These are phyloP conservation scores for Cystofilobasidium capitatum DNA, from an alignment of 768 basidiomycete species.

Conservation along the genomic window DNA sequence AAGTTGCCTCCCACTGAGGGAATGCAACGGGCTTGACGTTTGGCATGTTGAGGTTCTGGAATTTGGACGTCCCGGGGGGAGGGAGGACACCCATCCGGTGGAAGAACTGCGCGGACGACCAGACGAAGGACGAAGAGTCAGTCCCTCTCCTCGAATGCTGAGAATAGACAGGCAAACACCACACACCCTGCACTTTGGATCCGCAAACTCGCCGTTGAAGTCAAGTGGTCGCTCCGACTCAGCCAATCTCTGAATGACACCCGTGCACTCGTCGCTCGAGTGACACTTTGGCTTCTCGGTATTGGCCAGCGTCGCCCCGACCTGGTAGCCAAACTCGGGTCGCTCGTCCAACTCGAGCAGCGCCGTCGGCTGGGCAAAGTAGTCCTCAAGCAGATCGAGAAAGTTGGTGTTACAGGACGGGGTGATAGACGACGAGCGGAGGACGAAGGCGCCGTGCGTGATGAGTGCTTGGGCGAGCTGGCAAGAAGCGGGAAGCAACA, in stretches of 20 bases:
- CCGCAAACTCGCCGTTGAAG: slow-evolving; percentile 49
- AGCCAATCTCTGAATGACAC: slow-evolving; percentile 65
- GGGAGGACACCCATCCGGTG: slow-evolving; percentile 63
- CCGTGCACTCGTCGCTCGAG: slow-evolving; percentile 63
- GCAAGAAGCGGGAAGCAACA: neutral
- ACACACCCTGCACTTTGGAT: slow-evolving; percentile 77
- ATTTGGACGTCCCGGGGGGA: slow-evolving; percentile 60
- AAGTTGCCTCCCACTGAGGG: slow-evolving; percentile 48
- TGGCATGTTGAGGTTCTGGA: slow-evolving; percentile 63
- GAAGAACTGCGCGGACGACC: slow-evolving; percentile 47
- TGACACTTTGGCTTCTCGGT: slow-evolving; percentile 64
- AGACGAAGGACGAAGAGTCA: slow-evolving; percentile 27
- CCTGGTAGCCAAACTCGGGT: slow-evolving; percentile 77
- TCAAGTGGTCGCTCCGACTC: slow-evolving; percentile 76
- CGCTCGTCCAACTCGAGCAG: slow-evolving; percentile 65
- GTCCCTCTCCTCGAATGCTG: neutral
- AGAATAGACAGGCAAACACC: neutral
- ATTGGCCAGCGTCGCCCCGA: slow-evolving; percentile 48
- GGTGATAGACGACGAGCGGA: slow-evolving; percentile 74
- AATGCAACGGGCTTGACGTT: slow-evolving; percentile 66
- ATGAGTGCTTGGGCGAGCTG: slow-evolving; percentile 51
- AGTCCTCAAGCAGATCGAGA: slow-evolving; percentile 84
- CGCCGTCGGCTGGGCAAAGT: slow-evolving; percentile 64
- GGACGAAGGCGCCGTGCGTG: slow-evolving; percentile 70
- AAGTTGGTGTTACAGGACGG: slow-evolving; percentile 72